Percentiles rank a stretch among this genome's conserved stretches.
Evolutionary conservation across 164 flowering plant species (phyloP).

Genomic region (Nymphaea colorata): DNA sequence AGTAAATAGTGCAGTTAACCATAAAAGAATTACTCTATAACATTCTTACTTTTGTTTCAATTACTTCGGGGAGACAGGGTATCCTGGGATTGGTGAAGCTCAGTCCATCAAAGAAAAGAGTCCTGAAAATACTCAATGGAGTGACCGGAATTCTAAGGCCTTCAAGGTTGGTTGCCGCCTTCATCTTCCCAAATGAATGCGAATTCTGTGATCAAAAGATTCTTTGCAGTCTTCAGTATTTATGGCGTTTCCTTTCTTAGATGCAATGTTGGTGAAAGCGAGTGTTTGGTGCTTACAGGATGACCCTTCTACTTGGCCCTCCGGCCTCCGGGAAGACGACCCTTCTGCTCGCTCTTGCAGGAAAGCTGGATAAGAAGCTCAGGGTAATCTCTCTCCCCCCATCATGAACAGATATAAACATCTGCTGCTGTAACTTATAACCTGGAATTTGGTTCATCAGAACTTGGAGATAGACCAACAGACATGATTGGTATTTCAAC

Average conservation of each 20-base stretch:
- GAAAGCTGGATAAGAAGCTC: not conserved
- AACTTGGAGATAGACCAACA: no score
- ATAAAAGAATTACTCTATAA: no score
- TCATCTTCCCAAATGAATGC: not conserved
- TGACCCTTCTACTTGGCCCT: constrained; percentile 1
- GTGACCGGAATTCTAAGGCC: constrained; percentile 45
- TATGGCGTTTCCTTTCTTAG: not conserved
- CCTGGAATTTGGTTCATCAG: no score
- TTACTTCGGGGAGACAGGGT: constrained; percentile 3
- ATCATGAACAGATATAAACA: not conserved
- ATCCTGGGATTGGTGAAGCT: constrained; percentile 29
- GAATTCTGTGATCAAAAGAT: not conserved
- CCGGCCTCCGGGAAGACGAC: constrained; percentile 2
- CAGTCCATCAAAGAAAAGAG: constrained; percentile 29
- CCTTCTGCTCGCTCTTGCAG: not conserved
- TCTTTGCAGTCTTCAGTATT: not conserved
- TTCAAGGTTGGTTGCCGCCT: constrained; percentile 26
- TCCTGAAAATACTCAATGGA: constrained; percentile 36
- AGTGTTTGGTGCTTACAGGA: not conserved
- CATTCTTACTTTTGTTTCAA: no score
- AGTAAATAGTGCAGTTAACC: no score
- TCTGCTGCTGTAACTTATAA: no score
- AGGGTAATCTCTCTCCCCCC: constrained; percentile 3
- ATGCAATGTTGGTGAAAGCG: not conserved
- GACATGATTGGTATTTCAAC: no score